Evolutionary conservation across 73 alveolate species (phyloP).

Genomic region (Paramecium octaurelia): DNA sequence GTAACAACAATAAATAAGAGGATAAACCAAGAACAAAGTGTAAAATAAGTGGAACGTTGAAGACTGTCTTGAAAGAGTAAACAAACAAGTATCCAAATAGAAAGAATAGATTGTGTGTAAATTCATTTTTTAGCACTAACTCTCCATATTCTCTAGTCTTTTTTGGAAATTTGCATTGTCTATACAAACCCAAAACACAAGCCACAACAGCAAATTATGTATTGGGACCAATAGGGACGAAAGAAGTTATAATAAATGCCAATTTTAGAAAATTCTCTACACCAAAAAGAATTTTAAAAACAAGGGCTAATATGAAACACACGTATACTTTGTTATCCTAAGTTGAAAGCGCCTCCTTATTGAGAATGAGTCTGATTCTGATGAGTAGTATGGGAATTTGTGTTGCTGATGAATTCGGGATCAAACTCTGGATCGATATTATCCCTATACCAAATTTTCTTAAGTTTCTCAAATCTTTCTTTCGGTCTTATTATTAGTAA

Average conservation of each 20-base stretch:
- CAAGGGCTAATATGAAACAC: not conserved
- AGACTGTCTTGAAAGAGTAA: not conserved
- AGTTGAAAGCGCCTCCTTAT: not conserved
- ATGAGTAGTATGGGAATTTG: not conserved
- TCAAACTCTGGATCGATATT: slow-evolving; percentile 48
- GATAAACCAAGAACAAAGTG: slow-evolving; percentile 38
- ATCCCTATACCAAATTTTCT: slow-evolving; percentile 41
- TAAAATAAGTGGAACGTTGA: not conserved
- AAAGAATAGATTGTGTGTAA: not conserved
- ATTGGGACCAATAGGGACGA: not conserved
- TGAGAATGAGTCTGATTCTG: not conserved
- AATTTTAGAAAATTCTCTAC: not conserved
- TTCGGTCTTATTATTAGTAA: not conserved
- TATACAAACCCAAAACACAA: not conserved
- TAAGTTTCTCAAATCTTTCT: slow-evolving; percentile 17
- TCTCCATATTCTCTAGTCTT: not conserved
- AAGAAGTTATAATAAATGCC: not conserved
- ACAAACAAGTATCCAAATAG: not conserved
- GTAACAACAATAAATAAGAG: not conserved
- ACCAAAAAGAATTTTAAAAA: not conserved
- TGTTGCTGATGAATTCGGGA: not conserved
- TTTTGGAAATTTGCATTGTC: not conserved
- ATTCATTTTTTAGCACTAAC: not conserved
- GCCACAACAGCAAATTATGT: not conserved
- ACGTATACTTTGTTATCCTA: not conserved